Conservation (phyloP, 148 eudicot species). For the Pharnaceum exiguum region DNA sequence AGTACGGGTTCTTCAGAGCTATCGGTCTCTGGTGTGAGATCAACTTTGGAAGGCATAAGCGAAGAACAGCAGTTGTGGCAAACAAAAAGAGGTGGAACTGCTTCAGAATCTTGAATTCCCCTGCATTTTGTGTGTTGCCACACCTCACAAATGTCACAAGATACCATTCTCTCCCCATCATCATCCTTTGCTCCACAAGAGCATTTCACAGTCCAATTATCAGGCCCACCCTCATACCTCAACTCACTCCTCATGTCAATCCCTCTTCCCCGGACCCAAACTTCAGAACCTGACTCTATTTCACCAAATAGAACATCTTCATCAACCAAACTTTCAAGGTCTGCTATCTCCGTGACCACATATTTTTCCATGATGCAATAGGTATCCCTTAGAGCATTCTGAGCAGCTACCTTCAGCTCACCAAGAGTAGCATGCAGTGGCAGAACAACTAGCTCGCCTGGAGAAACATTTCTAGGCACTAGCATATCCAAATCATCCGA, state of each 20-base stretch:
- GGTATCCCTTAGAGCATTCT: slow-evolving; percentile 64
- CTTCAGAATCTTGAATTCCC: slow-evolving; percentile 64
- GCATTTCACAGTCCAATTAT: slow-evolving; percentile 75
- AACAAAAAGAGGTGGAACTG: slow-evolving; percentile 65
- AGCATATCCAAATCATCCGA: slow-evolving; percentile 27
- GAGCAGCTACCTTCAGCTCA: slow-evolving; percentile 46
- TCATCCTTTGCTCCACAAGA: slow-evolving; percentile 82
- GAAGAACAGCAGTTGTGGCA: slow-evolving; percentile 58
- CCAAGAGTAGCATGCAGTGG: slow-evolving; percentile 60
- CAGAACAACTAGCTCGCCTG: slow-evolving; percentile 43
- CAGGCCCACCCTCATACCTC: slow-evolving; percentile 61
- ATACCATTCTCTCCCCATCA: slow-evolving; percentile 94
- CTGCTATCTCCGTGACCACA: slow-evolving; percentile 35
- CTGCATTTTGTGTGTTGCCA: slow-evolving; percentile 89
- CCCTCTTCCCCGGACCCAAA: slow-evolving; percentile 42
- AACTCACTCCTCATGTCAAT: slow-evolving; percentile 37
- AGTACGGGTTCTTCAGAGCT: not conserved
- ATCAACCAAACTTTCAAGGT: slow-evolving; percentile 31
- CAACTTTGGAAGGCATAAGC: slow-evolving; percentile 36
- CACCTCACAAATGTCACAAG: slow-evolving; percentile 79
- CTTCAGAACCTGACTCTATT: slow-evolving; percentile 54
- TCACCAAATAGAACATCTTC: slow-evolving; percentile 59
- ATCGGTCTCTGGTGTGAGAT: not conserved
- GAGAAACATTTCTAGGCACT: slow-evolving; percentile 13
- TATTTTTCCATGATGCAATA: slow-evolving; percentile 45